Base-by-base conservation (phyloP, 2,329 filamentous ascomycete genomes). In the Fusarium tricinctum region DNA sequence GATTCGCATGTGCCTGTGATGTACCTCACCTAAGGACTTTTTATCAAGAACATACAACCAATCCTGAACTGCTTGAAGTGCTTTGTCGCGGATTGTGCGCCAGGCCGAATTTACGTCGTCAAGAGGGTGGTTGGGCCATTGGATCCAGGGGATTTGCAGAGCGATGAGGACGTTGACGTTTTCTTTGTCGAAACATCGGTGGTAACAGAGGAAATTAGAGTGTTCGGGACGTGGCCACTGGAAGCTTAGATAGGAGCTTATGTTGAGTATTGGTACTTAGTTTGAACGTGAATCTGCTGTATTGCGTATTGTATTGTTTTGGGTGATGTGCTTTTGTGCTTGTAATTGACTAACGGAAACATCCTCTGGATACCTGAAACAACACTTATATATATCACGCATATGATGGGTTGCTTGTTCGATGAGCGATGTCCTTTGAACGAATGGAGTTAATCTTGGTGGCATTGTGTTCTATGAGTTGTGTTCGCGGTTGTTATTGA, bases 71-170 rank as follows among this genome's bases (percentile, higher is more conserved):
- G 51, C 66, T 8, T 33, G 19, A 20, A 30, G 42, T 4, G 61
- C 49, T 12, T 52, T 45, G n/a, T 57, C 48, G 17, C 7, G 61
- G n/a, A 69, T 63, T 0, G 6, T 12, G 23, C 47, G 33, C 59
- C 61, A 60, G 4, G 30, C 15, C 1, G 43, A 43, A 3, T 54
- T 49, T 2, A 6, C 22, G 20, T 68, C 65, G 1, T 38, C 20
- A 5, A 57, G 28, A 0, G 61, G 60, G n/a, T 42, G 14, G 26
- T 51, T 53, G 35, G 66, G 60, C 65, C 60, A 69, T 35, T 48
- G 51, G 32, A 69, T 54, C 61, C 66, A 69, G 2, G 66, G 66
- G 7, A 69, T 28, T 20, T 26, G 23, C 1, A 69, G 46, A 17
- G 40, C 40, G 22, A 66, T 42, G 23, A 62, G 32, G 33, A 48